phyloP scores from a whole-genome alignment of 2,329 filamentous ascomycete species.

The Curvularia eragrostidis region DNA sequence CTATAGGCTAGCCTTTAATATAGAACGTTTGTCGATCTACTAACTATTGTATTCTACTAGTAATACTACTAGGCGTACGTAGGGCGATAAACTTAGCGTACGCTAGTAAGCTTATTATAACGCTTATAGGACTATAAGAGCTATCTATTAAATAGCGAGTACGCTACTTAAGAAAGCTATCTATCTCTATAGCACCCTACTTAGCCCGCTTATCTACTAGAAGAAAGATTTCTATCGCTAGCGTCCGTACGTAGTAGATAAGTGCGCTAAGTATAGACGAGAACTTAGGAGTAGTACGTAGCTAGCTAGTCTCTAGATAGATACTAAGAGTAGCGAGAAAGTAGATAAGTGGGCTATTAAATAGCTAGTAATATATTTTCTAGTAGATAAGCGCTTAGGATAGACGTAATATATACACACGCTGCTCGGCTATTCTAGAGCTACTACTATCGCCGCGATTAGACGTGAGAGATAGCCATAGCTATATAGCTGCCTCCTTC shows the following conservation, averaged over 20 bases:
- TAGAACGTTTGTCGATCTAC: background rate
- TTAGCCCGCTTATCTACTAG: background rate
- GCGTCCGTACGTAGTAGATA: background rate
- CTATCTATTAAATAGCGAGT: background rate
- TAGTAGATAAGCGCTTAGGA: background rate
- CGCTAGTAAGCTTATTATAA: background rate
- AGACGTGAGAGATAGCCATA: background rate
- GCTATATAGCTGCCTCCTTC: background rate
- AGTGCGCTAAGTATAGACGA: background rate
- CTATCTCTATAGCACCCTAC: background rate
- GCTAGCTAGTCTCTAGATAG: background rate
- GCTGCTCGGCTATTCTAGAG: background rate
- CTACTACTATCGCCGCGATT: background rate
- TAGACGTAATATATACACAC: background rate
- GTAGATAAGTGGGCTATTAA: background rate
- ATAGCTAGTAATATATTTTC: background rate
- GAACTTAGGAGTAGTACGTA: background rate
- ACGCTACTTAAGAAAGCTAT: background rate
- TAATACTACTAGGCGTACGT: background rate
- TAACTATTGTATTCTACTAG: background rate
- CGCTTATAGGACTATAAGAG: background rate
- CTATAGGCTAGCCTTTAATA: background rate
- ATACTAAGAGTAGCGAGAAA: constrained; percentile 1
- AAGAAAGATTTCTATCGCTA: background rate
- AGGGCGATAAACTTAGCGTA: constrained; percentile 2